Percentiles rank a stretch among this genome's conserved stretches.
Evolutionary conservation across 2,329 filamentous ascomycete genomes (phyloP).

Genomic region (Botrytis elliptica): DNA sequence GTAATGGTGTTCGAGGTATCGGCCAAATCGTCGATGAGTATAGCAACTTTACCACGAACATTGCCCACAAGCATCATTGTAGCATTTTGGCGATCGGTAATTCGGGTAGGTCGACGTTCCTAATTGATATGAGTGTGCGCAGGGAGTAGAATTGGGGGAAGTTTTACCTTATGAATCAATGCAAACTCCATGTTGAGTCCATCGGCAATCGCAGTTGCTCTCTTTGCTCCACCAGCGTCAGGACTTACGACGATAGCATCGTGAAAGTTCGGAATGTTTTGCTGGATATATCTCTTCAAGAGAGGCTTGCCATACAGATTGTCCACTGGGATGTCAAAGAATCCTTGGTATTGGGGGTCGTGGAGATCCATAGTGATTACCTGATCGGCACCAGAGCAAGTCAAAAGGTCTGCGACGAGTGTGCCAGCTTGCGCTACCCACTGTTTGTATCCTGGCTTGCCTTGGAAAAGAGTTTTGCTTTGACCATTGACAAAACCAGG

Average conservation of each 20-base stretch:
- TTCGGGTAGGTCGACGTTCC: constrained; percentile 86
- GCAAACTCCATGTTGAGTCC: constrained; percentile 92
- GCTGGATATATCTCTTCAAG: constrained; percentile 69
- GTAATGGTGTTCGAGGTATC: constrained; percentile 98
- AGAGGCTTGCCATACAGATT: constrained; percentile 87
- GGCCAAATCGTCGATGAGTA: constrained; percentile 89
- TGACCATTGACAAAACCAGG: constrained; percentile 49
- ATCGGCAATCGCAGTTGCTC: constrained; percentile 93
- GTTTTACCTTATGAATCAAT: constrained; percentile 88
- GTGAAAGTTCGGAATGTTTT: constrained; percentile 75
- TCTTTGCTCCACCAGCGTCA: constrained; percentile 93
- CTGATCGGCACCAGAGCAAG: constrained; percentile 93
- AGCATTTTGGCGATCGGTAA: constrained; percentile 84
- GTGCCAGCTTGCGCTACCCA: constrained; percentile 98
- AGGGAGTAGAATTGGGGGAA: constrained; percentile 34
- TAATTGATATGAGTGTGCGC: constrained; percentile 45
- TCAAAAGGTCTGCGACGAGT: constrained; percentile 88
- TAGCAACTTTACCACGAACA: constrained; percentile 76
- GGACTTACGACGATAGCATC: constrained; percentile 92
- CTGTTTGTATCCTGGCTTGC: constrained; percentile 92
- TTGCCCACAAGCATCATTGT: constrained; percentile 96
- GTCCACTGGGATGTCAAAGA: constrained; percentile 98
- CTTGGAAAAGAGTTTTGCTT: constrained; percentile 62
- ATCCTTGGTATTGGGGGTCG: constrained; percentile 96
- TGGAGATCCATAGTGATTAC: constrained; percentile 97